phyloP scores from a whole-genome alignment of 805 yeast species.

The Sugiyamaella lignohabitans region DNA sequence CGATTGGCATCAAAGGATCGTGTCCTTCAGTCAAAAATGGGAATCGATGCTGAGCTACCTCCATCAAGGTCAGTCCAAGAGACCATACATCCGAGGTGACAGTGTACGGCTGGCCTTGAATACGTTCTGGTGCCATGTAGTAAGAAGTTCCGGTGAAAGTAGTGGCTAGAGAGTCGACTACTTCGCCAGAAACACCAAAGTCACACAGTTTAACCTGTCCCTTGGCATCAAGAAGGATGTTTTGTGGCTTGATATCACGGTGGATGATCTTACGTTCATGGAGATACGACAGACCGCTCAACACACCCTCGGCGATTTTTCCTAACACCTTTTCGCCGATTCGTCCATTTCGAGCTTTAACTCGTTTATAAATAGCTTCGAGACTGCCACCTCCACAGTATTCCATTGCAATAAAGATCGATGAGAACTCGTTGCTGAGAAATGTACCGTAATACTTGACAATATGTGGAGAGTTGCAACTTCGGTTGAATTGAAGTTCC shows the following conservation, averaged over 20 bases:
- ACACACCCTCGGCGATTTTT: slow-evolving; percentile 78
- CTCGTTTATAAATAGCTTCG: slow-evolving; percentile 82
- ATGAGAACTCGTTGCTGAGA: slow-evolving; percentile 63
- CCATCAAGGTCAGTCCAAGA: slow-evolving; percentile 81
- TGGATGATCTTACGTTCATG: slow-evolving; percentile 87
- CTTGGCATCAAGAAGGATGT: slow-evolving; percentile 62
- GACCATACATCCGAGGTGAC: slow-evolving; percentile 98
- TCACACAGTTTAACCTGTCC: slow-evolving; percentile 94
- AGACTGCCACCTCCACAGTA: slow-evolving; percentile 90
- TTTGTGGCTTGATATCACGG: slow-evolving; percentile 94
- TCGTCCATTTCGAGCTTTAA: slow-evolving; percentile 68
- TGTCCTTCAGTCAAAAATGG: slow-evolving; percentile 58
- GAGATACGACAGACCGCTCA: slow-evolving; percentile 77
- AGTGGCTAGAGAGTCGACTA: slow-evolving; percentile 88
- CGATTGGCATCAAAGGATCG: slow-evolving; percentile 71
- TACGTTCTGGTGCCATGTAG: slow-evolving; percentile 98
- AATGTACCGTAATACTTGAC: slow-evolving; percentile 93
- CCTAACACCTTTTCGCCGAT: slow-evolving; percentile 92
- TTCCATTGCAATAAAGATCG: slow-evolving; percentile 94
- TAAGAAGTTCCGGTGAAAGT: slow-evolving; percentile 97
- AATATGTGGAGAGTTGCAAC: slow-evolving; percentile 75
- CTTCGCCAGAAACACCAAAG: slow-evolving; percentile 97
- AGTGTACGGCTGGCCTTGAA: slow-evolving; percentile 90
- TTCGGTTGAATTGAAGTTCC: slow-evolving; percentile 80
- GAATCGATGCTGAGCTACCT: slow-evolving; percentile 87